phyloP scores from a whole-genome alignment of 2,329 filamentous ascomycete species.

The Diaporthe sp. region DNA sequence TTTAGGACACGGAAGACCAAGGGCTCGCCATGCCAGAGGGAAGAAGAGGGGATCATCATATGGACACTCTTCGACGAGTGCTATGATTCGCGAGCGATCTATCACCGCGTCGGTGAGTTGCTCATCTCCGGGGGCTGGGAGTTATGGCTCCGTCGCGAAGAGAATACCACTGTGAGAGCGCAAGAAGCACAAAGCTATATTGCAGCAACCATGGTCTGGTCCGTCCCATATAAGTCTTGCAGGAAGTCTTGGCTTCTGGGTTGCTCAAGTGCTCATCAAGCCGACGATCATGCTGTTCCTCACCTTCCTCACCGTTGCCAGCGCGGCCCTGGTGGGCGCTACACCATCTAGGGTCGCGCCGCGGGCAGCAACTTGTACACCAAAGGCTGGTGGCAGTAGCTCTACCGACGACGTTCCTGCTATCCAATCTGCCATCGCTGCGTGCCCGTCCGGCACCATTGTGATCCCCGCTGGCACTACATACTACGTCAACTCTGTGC shows the following conservation, averaged over 20 bases:
- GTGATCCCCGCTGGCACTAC: neutral
- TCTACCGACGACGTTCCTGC: neutral
- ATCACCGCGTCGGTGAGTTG: neutral
- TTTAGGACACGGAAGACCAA: neutral
- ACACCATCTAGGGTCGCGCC: neutral
- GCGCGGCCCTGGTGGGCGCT: neutral
- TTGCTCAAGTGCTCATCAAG: neutral
- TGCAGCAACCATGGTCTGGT: neutral
- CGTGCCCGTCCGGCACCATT: neutral
- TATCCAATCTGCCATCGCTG: neutral
- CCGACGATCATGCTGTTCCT: neutral
- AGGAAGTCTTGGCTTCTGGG: neutral
- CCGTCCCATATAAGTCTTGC: neutral
- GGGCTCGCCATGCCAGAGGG: neutral
- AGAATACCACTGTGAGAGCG: neutral
- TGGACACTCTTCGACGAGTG: neutral
- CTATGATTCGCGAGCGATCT: neutral
- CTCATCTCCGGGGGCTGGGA: neutral
- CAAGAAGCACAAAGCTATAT: neutral
- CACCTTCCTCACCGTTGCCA: neutral
- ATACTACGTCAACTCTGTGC: slow-evolving; percentile 2
- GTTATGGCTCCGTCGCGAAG: neutral
- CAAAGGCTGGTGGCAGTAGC: neutral
- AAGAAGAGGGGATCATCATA: neutral
- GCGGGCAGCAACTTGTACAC: neutral